Conservation (phyloP, 805 yeast species). For the Vanderwaltozyma polyspora region DNA sequence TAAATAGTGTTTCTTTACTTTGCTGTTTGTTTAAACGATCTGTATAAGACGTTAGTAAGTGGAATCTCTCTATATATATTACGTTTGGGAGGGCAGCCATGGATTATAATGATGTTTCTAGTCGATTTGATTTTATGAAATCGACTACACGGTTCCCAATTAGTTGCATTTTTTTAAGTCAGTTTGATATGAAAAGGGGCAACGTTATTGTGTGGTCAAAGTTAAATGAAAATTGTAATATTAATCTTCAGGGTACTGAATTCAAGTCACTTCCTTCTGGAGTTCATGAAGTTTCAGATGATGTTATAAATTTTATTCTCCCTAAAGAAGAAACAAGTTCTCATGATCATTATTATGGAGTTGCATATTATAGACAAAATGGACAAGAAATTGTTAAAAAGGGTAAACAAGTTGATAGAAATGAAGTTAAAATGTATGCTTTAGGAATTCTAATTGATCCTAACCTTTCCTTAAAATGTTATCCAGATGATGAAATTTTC, state of each 20-base stretch:
- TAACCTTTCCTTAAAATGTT: not conserved
- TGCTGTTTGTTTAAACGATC: too few species aligned
- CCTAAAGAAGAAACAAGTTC: constrained; percentile 16
- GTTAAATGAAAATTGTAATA: constrained; percentile 5
- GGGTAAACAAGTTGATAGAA: constrained; percentile 27
- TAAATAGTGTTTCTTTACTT: too few species aligned
- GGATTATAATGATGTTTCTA: not conserved
- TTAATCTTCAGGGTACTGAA: constrained; percentile 38
- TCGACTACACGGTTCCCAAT: not conserved
- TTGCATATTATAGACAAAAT: constrained; percentile 42
- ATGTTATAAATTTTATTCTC: constrained; percentile 43
- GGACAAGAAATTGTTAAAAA: constrained; percentile 16
- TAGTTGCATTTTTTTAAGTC: constrained; percentile 18
- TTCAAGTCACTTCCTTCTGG: constrained; percentile 63
- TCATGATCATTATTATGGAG: constrained; percentile 31
- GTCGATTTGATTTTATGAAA: not conserved
- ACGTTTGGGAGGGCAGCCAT: too few species aligned
- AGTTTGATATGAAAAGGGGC: constrained; percentile 27
- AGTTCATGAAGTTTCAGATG: constrained; percentile 40
- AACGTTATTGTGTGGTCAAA: constrained; percentile 23
- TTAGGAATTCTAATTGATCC: constrained; percentile 50
- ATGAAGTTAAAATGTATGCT: constrained; percentile 48
- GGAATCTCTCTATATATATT: too few species aligned
- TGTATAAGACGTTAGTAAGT: too few species aligned
- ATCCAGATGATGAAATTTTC: not conserved